Percentiles rank a stretch among this genome's conserved stretches.
Evolutionary conservation across 75 land plant genomes (phyloP).

Genomic region (Pseudotsuga menziesii): DNA sequence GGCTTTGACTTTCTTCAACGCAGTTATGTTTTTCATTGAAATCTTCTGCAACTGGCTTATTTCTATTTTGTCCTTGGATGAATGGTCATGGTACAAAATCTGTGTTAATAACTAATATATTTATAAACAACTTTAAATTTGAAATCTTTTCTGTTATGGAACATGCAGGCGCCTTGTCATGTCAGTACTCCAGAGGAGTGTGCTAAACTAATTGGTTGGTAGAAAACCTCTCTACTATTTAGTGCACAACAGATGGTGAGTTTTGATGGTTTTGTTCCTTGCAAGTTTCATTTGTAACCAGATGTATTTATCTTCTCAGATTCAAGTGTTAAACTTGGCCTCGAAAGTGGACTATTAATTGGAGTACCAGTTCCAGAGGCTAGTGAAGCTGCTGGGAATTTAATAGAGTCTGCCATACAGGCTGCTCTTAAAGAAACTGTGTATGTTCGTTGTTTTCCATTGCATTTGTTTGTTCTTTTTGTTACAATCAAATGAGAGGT

Average conservation of each 20-base stretch:
- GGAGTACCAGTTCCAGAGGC: conserved; percentile 88
- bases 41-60: not conserved
- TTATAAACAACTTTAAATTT: not conserved
- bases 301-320: conserved; percentile 34
- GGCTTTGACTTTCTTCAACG: too few relatives aligned
- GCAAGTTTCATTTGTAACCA: not conserved
- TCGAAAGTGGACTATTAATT: conserved; percentile 71
- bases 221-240: not conserved
- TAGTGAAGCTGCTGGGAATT: conserved; percentile 68
- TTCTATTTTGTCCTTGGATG: not conserved
- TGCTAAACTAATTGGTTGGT: conserved; percentile 75
- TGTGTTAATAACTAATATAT: not conserved
- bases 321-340: conserved; percentile 52
- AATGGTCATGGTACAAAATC: not conserved
- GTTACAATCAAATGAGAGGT: not conserved
- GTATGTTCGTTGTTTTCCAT: conserved; percentile 25
- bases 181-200: conserved; percentile 79
- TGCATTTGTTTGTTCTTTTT: not conserved
- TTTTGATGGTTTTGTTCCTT: not conserved
- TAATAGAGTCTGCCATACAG: conserved; percentile 83
- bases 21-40: too few relatives aligned
- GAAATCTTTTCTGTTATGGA: conserved; percentile 1
- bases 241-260: not conserved
- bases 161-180: conserved; percentile 66
- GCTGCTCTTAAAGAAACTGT: conserved; percentile 65